Base-by-base conservation (phyloP, 345 rosid genomes). In the Euphorbia lathyris region DNA sequence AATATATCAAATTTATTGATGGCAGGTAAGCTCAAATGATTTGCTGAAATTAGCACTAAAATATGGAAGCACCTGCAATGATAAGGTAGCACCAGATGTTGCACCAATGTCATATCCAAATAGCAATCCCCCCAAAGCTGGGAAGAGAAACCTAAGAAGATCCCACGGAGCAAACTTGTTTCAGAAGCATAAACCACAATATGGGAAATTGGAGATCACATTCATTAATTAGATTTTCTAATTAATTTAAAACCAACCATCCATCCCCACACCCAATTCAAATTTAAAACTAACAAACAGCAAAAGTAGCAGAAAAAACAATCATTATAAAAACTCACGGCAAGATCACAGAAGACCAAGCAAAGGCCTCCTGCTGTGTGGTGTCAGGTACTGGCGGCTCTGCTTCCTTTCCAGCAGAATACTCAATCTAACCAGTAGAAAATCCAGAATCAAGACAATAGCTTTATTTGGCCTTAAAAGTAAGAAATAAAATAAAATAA, bases 101-200 rank as follows among this genome's bases (percentile, higher is more conserved):
- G 99, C 98, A 63, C 97, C 98, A 75, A 94, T 94, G 80, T 94
- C 98, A 78, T 94, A 91, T 22, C 98, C 98, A 63, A 94, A 91
- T 65, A 91, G 85, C 60, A 94, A 72, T 38, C 96, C 98, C 68
- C 96, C 97, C 72, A 91, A 76, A 36, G 97, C 97, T 34, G 98
- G 98, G 77, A 91, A 94, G 71, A 91, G 26, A 82, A 94, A 91
- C 83, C 98, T 94, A 79, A 72, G n/a, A n/a, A n/a, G 70, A 67
- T 34, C 47, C 38, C 63, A 76, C 66, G 53, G 79, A 19, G 63
- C 23, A 56, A 71, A 45, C 65, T 42, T 70, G n/a, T 68, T 68
- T 40, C 38, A 26, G 36, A 61, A 57, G 14, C 69, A 58, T 14
- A 66, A 32, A 19, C 22, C 5, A 66, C 45, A 43, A 50, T 30